These are phyloP conservation scores for Aspergillus haitiensis DNA, from an alignment of 495 filamentous ascomycete genomes.

Conservation along the genomic window DNA sequence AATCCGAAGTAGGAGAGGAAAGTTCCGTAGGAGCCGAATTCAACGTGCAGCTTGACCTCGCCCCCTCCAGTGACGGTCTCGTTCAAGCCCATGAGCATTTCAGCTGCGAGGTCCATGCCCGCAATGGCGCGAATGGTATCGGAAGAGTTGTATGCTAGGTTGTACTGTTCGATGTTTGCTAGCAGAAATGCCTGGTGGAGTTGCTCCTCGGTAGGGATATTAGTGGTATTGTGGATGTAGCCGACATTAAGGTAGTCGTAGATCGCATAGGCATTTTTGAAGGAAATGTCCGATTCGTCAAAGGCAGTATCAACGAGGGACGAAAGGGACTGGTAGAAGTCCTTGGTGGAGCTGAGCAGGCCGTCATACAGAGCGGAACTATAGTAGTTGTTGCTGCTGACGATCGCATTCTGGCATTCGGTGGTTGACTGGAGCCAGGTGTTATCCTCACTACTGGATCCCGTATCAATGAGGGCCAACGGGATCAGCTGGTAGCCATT, in stretches of 20 bases:
- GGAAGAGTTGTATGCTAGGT: conserved; percentile 52
- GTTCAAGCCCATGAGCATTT: conserved; percentile 46
- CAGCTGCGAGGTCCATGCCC: conserved; percentile 49
- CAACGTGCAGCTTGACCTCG: conserved; percentile 43
- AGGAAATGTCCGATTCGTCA: conserved; percentile 51
- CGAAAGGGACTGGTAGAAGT: conserved; percentile 64
- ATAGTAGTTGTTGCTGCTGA: conserved; percentile 74
- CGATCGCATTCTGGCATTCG: conserved; percentile 60
- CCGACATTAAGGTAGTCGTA: conserved; percentile 58
- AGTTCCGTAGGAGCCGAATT: conserved; percentile 52
- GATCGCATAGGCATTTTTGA: conserved; percentile 71
- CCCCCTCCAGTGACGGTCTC: conserved; percentile 40
- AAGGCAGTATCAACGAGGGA: conserved; percentile 64
- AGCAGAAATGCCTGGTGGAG: conserved; percentile 43
- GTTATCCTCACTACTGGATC: conserved; percentile 53
- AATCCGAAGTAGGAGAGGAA: conserved; percentile 57
- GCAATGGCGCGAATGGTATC: conserved; percentile 50
- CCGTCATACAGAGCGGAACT: conserved; percentile 56
- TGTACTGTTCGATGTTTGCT: conserved; percentile 52
- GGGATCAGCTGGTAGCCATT: conserved; percentile 64
- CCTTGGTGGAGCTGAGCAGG: conserved; percentile 53
- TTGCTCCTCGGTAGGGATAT: conserved; percentile 32
- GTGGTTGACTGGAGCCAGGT: conserved; percentile 59
- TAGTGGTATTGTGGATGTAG: conserved; percentile 51
- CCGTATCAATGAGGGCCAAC: conserved; percentile 40